Conservation (phyloP, 805 yeast species). For the Allodekkera sacchari region DNA sequence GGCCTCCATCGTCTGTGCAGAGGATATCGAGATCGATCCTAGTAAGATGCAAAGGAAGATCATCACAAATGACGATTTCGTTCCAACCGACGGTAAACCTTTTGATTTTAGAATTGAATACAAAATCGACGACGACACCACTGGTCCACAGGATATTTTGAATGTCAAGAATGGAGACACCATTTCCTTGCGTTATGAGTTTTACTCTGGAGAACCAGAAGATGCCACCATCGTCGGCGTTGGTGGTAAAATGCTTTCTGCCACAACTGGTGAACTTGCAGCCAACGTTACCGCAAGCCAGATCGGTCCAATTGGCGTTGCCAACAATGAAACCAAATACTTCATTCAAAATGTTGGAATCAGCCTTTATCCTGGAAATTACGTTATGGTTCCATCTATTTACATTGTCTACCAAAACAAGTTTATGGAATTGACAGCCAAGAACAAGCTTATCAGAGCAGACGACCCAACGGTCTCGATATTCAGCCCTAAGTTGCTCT, state of each 20-base stretch:
- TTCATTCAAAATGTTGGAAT: conserved; percentile 57
- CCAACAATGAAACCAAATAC: conserved; percentile 36
- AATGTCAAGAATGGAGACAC: conserved; percentile 42
- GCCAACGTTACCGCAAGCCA: conserved; percentile 60
- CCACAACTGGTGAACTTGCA: conserved; percentile 38
- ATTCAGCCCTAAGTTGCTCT: conserved; percentile 63
- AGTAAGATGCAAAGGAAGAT: conserved; percentile 1
- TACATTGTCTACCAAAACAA: conserved; percentile 43
- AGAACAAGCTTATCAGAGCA: conserved; percentile 49
- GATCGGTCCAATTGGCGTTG: conserved; percentile 51
- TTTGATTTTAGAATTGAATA: conserved; percentile 43
- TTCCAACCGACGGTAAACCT: conserved; percentile 28
- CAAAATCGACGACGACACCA: conserved; percentile 28
- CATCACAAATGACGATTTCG: conserved; percentile 18
- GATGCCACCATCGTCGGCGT: conserved; percentile 53
- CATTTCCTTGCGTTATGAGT: conserved; percentile 40
- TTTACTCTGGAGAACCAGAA: conserved; percentile 44
- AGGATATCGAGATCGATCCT: neutral
- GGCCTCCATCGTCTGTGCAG: conserved; percentile 3
- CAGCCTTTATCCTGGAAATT: conserved; percentile 48
- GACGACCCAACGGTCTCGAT: conserved; percentile 59
- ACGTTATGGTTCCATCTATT: conserved; percentile 51
- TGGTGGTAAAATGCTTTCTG: conserved; percentile 56
- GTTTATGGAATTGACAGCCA: conserved; percentile 46
- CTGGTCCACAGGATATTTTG: conserved; percentile 35